Evolutionary conservation across 129 eudicot species (phyloP).

Genomic region (Rutidosis leptorrhynchoides): DNA sequence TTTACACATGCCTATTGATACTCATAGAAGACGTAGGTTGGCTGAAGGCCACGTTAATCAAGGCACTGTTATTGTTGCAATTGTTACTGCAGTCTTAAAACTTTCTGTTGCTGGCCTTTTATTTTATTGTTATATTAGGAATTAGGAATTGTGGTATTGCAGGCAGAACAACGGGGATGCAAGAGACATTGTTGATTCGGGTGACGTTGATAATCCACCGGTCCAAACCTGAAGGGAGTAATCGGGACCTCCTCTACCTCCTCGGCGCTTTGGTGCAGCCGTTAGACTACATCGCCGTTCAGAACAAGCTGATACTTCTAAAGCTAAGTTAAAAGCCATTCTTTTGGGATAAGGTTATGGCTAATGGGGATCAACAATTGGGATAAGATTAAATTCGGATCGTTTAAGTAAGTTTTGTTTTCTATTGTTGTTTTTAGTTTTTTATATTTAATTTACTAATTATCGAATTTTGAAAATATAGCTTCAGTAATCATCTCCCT

Average conservation of each 20-base stretch:
- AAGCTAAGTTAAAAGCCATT: slow-evolving; percentile 57
- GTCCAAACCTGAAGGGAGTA: slow-evolving; percentile 17
- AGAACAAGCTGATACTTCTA: slow-evolving; percentile 35
- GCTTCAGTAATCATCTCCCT: too few relatives aligned
- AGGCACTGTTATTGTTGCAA: slow-evolving; percentile 52
- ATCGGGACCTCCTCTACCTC: slow-evolving; percentile 39
- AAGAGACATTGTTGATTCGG: slow-evolving; percentile 29
- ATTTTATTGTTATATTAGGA: slow-evolving; percentile 49
- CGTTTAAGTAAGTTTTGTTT: slow-evolving; percentile 43
- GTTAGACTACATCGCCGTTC: slow-evolving; percentile 37
- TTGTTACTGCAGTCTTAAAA: slow-evolving; percentile 65
- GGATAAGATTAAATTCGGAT: slow-evolving; percentile 57
- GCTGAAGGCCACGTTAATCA: slow-evolving; percentile 37
- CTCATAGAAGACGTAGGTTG: slow-evolving; percentile 45
- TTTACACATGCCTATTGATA: slow-evolving; percentile 18
- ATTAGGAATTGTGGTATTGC: slow-evolving; percentile 31
- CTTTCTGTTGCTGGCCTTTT: slow-evolving; percentile 46
- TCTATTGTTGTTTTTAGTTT: not conserved
- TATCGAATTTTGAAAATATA: too few relatives aligned
- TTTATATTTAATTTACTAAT: too few relatives aligned
- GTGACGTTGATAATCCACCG: not conserved
- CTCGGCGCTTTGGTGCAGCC: slow-evolving; percentile 57
- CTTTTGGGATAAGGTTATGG: slow-evolving; percentile 68
- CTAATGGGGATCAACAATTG: slow-evolving; percentile 58
- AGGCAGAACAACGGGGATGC: slow-evolving; percentile 22